Conservation (phyloP, 495 filamentous ascomycete species). For the Penicillium samsonianum region DNA sequence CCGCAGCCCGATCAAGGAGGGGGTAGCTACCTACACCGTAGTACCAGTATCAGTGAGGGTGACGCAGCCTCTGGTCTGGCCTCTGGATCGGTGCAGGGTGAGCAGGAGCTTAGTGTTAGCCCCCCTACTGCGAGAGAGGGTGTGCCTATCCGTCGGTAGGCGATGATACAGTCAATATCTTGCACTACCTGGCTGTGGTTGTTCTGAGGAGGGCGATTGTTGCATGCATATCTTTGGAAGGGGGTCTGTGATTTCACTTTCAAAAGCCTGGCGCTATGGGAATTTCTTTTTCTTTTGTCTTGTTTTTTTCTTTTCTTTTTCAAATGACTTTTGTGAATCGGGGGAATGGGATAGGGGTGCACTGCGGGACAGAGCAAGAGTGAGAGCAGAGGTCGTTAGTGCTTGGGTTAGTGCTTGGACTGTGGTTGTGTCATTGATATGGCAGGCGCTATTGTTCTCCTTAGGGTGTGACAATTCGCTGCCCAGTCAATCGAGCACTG, state of each 20-base stretch:
- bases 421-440: background rate
- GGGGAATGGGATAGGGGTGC: conserved; percentile 17
- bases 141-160: conserved; percentile 62
- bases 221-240: conserved; percentile 19
- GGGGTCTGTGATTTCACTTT: conserved; percentile 24
- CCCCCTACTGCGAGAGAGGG: conserved; percentile 54
- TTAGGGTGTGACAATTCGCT: background rate
- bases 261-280: conserved; percentile 50
- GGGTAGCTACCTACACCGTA: conserved; percentile 71
- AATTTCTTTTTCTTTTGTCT: conserved; percentile 17
- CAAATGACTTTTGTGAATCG: background rate
- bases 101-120: conserved; percentile 43
- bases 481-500: background rate
- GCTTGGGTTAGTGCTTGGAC: background rate
- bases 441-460: no score
- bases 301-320: conserved; percentile 6
- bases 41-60: conserved; percentile 70
- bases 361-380: conserved; percentile 30
- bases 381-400: conserved; percentile 10
- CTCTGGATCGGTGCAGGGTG: conserved; percentile 25
- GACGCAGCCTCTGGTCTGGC: conserved; percentile 38
- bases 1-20: conserved; percentile 84
- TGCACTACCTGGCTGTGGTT: background rate
- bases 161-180: background rate
- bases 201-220: background rate